Evolutionary conservation across 2,329 filamentous ascomycete genomes (phyloP), one percentile per base, ranked within the genome.

Genomic region (Talaromyces sp.): DNA sequence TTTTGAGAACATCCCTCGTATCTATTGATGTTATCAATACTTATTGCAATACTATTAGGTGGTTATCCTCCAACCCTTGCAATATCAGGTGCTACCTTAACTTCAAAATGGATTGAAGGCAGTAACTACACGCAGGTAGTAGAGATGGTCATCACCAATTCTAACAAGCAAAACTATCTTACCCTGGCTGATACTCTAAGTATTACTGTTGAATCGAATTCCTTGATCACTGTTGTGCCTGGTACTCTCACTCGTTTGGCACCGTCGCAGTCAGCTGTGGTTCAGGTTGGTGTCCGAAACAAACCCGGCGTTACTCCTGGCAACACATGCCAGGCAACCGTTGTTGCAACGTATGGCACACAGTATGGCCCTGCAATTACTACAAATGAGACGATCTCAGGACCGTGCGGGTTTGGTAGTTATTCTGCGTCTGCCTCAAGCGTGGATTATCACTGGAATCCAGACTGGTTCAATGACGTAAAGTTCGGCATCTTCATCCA

Each of bases 401-500:
- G 35, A 37, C 8, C 8, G 8, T 54, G 49, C 8, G 49, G 49
- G 17, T 54, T 54, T 11, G 49, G 49, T 17, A 11, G 33, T 43
- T 54, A 54, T 33, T 9, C 15, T 17, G 49, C 49, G 13, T 54
- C 49, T 7, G 9, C 25, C 2, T 27, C 22, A 15, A 54, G 49
- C 9, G 15, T 61, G n/a, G 25, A 39, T 37, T 25, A 22, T n/a
- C 79, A 81, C 59, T 80, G 81, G 70, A 79, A 79, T 17, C 84
- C 84, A 0, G 75, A 79, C 3, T 87, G 85, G 85, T 87, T 81
- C 68, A 78, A 84, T 63, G 77, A 81, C 49, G 82, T 78, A 33
- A 87, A 88, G 65, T 87, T 79, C 67, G 85, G 86, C 0, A 87
- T 87, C 43, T 87, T 88, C 69, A 84, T 87, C 47, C 85, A 87